Conservation (phyloP, 208 protist species). For the Crithidia brevicula region DNA sequence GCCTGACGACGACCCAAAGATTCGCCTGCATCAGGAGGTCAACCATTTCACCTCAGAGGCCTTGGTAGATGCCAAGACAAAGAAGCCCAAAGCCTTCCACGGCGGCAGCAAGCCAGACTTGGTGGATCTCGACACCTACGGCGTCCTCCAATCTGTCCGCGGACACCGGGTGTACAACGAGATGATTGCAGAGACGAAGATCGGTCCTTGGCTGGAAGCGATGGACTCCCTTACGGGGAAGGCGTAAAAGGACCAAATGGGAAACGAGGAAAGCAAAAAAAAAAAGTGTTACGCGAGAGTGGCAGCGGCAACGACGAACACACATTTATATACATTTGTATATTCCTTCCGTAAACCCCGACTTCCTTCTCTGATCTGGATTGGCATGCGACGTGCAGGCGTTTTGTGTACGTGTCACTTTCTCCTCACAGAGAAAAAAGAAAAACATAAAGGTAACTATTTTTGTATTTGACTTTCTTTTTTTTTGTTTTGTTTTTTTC, state of each 20-base stretch:
- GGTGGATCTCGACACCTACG: conserved; percentile 89
- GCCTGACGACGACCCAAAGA: conserved; percentile 52
- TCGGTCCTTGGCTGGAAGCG: conserved; percentile 63
- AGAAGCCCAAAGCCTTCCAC: conserved; percentile 72
- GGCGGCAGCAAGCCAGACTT: conserved; percentile 85
- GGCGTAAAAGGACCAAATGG: conserved; percentile 17
- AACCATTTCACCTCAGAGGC: conserved; percentile 71
- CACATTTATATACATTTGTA: no score
- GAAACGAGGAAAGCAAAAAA: no score
- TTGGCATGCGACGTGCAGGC: neutral
- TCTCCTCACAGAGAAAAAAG: neutral
- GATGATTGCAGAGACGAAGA: conserved; percentile 62
- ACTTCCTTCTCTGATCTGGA: neutral
- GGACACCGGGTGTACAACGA: conserved; percentile 87
- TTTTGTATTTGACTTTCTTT: neutral
- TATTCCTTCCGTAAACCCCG: no score
- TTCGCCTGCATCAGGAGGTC: conserved; percentile 69
- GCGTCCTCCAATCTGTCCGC: conserved; percentile 86
- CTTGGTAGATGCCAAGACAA: conserved; percentile 57
- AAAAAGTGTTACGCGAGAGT: no score
- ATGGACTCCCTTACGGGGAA: conserved; percentile 59
- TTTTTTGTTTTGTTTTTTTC: conserved; percentile 1
- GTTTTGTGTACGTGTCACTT: neutral
- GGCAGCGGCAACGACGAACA: no score
- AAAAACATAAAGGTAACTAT: neutral